Evolutionary conservation across 805 yeast species (phyloP).

Genomic region (Isabelozyma rhagii): DNA sequence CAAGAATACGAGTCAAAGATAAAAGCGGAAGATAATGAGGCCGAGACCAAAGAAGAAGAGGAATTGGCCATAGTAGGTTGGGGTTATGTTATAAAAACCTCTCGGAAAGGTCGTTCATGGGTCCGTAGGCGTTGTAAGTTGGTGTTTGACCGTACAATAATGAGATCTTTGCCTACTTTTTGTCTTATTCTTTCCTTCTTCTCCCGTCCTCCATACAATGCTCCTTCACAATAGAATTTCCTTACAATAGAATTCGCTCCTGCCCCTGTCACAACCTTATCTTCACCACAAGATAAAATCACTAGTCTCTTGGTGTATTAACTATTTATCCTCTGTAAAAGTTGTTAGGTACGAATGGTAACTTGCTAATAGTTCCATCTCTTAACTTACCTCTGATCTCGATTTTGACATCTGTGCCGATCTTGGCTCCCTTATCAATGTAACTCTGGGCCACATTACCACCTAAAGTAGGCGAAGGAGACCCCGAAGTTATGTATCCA

Average conservation of each 20-base stretch:
- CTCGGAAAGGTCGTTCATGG: too few species aligned
- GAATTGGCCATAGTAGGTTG: neutral
- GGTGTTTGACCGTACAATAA: too few species aligned
- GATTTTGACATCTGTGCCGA: slow-evolving; percentile 68
- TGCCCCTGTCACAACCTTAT: too few species aligned
- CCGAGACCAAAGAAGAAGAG: neutral
- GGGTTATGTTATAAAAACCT: too few species aligned
- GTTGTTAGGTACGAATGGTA: slow-evolving; percentile 79
- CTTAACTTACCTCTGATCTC: slow-evolving; percentile 82
- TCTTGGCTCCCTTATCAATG: slow-evolving; percentile 67
- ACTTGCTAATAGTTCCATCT: slow-evolving; percentile 69
- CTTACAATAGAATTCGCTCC: too few species aligned
- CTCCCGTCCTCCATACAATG: too few species aligned
- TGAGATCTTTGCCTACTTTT: too few species aligned
- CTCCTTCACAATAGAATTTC: too few species aligned
- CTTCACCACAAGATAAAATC: too few species aligned
- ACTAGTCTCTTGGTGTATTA: too few species aligned
- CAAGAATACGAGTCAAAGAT: neutral
- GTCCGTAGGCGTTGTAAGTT: too few species aligned
- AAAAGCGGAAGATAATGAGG: neutral
- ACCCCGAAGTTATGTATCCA: slow-evolving; percentile 60
- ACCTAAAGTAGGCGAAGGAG: slow-evolving; percentile 59
- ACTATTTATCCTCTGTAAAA: slow-evolving; percentile 54
- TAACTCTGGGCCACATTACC: slow-evolving; percentile 91
- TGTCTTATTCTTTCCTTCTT: too few species aligned